A percentile compares a stretch with the other conserved stretches of the same genome.
Conservation (phyloP, 371 early-diverging fungal species). For the Thermomucor indicae-seudaticae region DNA sequence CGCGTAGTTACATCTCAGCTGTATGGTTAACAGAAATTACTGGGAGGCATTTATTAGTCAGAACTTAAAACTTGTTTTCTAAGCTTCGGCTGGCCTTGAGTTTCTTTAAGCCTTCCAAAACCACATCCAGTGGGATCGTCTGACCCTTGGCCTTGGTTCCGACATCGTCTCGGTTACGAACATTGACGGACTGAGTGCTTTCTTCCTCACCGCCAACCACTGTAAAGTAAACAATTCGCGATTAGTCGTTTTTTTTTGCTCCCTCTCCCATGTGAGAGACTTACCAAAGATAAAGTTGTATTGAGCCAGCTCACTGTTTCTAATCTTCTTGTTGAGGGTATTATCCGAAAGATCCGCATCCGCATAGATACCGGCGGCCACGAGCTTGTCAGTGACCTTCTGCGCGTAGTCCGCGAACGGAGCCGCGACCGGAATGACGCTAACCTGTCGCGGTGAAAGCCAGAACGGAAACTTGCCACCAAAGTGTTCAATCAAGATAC, state of each 20-base stretch:
- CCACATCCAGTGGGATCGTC: constrained; percentile 66
- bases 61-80: too few relatives aligned
- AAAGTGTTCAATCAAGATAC: constrained; percentile 93
- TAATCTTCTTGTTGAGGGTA: constrained; percentile 97
- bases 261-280: neutral
- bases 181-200: constrained; percentile 81
- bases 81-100: constrained; percentile 56
- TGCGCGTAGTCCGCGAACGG: constrained; percentile 67
- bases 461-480: constrained; percentile 99
- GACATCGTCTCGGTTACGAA: constrained; percentile 84
- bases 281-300: constrained; percentile 82
- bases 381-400: constrained; percentile 48
- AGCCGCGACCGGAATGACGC: constrained; percentile 81
- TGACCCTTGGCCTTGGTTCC: constrained; percentile 80
- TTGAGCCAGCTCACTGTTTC: constrained; percentile 74
- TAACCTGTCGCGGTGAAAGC: constrained; percentile 96
- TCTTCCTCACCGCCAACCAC: constrained; percentile 96
- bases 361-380: constrained; percentile 74
- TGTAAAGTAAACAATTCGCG: constrained; percentile 28
- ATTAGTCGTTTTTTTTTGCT: constrained; percentile 24
- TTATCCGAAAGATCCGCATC: constrained; percentile 86
- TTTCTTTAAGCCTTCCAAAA: constrained; percentile 54
- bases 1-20: too few relatives aligned
- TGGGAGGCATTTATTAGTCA: too few relatives aligned
- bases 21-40: too few relatives aligned